Base-by-base conservation (phyloP, 1,139 yeast species). In the Protomyces inouyei region DNA sequence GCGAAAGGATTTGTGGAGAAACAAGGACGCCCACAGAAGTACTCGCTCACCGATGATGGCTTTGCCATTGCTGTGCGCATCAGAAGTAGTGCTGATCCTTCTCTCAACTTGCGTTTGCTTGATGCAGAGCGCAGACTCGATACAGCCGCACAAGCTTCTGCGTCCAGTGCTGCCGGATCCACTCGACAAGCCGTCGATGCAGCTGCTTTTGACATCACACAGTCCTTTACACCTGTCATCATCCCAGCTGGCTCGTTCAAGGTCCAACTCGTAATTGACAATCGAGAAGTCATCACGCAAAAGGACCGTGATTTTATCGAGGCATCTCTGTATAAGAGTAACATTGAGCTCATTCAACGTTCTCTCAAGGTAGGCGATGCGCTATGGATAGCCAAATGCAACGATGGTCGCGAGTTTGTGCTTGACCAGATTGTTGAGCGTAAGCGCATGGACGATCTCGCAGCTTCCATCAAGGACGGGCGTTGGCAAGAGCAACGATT, bases 401-500 rank as follows among this genome's bases (percentile, higher is more conserved):
- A 68, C 0, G 83, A 88, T 0, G 80, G 82, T 0, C 80, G 81
- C 65, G 86, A 85, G 65, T 91, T 86, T 2, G 86, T 89, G 0
- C 75, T 95, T 23, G 89, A 92, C 72, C 85, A 83, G 68, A 86
- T 93, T 35, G 81, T 95, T 65, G 99, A 95, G 75, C 80, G 99
- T 51, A 95, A 95, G 74, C 78, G 97, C 66, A 75, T 91, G 54
- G 96, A 89, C 72, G 99, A 95, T 77, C 80, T 95, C 71, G 87
- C 88, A 0, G 73, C 80, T 56, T 88, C 97, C 61, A 91, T 95
- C 55, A 81, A 82, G 68, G 98, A 93, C 75, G 97, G 97, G 2
- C 78, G 99, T 61, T 92, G 76, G 64, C 71, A 69, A 18, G 98
- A 93, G 73, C 99, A 93, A 72, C 92, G 93, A 72, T 77, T 80